Evolutionary conservation across 495 filamentous ascomycete genomes (phyloP).

Genomic region (Neurospora pannonica): DNA sequence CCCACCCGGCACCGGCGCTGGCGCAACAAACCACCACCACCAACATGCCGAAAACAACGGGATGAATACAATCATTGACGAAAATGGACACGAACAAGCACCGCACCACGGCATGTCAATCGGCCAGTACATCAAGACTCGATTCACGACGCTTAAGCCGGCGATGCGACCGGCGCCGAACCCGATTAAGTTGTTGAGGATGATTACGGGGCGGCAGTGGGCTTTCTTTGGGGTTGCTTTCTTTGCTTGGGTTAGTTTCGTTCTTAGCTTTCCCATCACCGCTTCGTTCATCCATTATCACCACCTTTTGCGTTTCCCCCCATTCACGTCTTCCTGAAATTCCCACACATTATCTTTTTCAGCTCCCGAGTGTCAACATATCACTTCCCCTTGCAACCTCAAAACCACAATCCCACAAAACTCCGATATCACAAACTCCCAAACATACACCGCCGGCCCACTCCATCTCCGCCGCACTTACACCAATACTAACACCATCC

Average conservation of each 20-base stretch:
- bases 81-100: conserved; percentile 12
- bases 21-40: background rate
- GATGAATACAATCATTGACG: background rate
- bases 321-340: background rate
- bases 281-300: background rate
- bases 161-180: conserved; percentile 72
- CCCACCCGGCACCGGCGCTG: background rate
- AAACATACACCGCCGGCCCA: background rate
- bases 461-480: background rate
- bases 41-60: background rate
- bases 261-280: background rate
- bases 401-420: background rate
- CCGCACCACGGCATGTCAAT: conserved; percentile 44
- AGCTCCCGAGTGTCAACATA: background rate
- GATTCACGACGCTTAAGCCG: conserved; percentile 63
- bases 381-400: too few species aligned
- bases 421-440: background rate
- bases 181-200: conserved; percentile 58
- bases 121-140: conserved; percentile 56
- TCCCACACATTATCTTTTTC: background rate
- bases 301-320: background rate
- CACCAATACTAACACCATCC: background rate
- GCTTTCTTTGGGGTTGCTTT: conserved; percentile 72
- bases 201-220: conserved; percentile 72
- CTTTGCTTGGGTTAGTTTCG: conserved; percentile 49